Percentiles rank a stretch among this genome's conserved stretches.
These are phyloP conservation scores for Phaeotremella skinneri DNA, from an alignment of 768 basidiomycete genomes.

Conservation along the genomic window DNA sequence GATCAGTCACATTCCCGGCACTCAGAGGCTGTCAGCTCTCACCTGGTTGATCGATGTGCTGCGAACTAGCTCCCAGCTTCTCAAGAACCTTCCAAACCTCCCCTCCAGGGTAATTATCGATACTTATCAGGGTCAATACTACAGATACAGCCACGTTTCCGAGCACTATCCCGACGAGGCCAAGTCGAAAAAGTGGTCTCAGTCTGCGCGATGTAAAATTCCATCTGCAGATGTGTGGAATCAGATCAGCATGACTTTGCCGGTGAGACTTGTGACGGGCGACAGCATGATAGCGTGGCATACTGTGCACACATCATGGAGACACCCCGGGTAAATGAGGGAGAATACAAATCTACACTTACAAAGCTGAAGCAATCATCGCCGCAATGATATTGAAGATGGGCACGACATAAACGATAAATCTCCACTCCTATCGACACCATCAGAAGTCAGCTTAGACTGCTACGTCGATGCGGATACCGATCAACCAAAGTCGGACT, in stretches of 20 bases:
- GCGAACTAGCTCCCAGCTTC: slow-evolving; percentile 23
- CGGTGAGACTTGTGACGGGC: too few relatives aligned
- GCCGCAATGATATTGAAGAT: slow-evolving; percentile 77
- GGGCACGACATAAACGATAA: slow-evolving; percentile 83
- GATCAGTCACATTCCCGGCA: not conserved
- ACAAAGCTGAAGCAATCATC: slow-evolving; percentile 65
- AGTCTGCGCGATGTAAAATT: slow-evolving; percentile 44
- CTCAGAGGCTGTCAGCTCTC: not conserved
- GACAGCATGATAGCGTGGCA: too few relatives aligned
- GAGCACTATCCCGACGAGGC: slow-evolving; percentile 57
- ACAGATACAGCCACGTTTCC: slow-evolving; percentile 60
- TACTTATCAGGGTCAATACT: slow-evolving; percentile 62
- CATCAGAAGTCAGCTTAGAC: not conserved
- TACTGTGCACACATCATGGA: too few relatives aligned
- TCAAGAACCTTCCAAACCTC: slow-evolving; percentile 67
- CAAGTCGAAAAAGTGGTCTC: slow-evolving; percentile 57
- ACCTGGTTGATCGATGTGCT: slow-evolving; percentile 12
- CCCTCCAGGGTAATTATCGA: slow-evolving; percentile 86
- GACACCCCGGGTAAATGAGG: not conserved
- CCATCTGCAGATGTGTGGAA: too few relatives aligned
- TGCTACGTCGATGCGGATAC: not conserved
- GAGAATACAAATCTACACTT: slow-evolving; percentile 59
- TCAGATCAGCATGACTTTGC: too few relatives aligned
- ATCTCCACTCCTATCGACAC: slow-evolving; percentile 74
- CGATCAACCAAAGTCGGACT: not conserved